These are phyloP conservation scores for Pseudomassariella vexata DNA, from an alignment of 2,329 filamentous ascomycete genomes.

Conservation along the genomic window DNA sequence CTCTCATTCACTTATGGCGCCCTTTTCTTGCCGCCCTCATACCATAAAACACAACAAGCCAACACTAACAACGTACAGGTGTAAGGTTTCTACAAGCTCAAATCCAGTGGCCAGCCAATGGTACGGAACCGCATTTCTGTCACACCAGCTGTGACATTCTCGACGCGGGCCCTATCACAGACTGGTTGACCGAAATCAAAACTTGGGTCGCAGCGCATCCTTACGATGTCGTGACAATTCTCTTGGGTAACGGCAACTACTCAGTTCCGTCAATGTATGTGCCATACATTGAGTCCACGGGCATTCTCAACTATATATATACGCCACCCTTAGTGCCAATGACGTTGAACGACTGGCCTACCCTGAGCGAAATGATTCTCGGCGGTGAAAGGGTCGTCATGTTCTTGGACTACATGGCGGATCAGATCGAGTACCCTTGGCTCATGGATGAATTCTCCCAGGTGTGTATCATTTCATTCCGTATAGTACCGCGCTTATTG, in stretches of 20 bases:
- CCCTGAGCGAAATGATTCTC: slow-evolving; percentile 70
- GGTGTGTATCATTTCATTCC: too few species aligned
- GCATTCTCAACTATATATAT: slow-evolving; percentile 69
- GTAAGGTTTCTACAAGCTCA: slow-evolving; percentile 59
- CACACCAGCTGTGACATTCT: slow-evolving; percentile 80
- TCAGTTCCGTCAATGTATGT: slow-evolving; percentile 59
- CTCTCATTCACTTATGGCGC: too few species aligned
- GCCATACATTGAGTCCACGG: slow-evolving; percentile 62
- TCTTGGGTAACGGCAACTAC: slow-evolving; percentile 80
- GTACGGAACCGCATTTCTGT: slow-evolving; percentile 63
- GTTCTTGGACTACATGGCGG: slow-evolving; percentile 80
- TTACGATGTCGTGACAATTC: slow-evolving; percentile 81
- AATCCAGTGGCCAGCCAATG: slow-evolving; percentile 51
- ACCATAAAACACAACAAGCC: too few species aligned
- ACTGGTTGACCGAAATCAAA: slow-evolving; percentile 64
- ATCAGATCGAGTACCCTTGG: slow-evolving; percentile 75
- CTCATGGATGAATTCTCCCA: slow-evolving; percentile 80
- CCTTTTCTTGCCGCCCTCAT: too few species aligned
- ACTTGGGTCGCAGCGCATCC: slow-evolving; percentile 72
- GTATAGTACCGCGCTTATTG: too few species aligned
- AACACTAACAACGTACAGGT: too few species aligned
- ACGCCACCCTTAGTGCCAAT: slow-evolving; percentile 66
- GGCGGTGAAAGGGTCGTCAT: slow-evolving; percentile 65
- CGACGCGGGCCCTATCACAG: slow-evolving; percentile 70
- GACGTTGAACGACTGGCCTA: slow-evolving; percentile 74